These are phyloP conservation scores for Rhamnella rubrinervis DNA, from an alignment of 331 rosid species.

Conservation along the genomic window DNA sequence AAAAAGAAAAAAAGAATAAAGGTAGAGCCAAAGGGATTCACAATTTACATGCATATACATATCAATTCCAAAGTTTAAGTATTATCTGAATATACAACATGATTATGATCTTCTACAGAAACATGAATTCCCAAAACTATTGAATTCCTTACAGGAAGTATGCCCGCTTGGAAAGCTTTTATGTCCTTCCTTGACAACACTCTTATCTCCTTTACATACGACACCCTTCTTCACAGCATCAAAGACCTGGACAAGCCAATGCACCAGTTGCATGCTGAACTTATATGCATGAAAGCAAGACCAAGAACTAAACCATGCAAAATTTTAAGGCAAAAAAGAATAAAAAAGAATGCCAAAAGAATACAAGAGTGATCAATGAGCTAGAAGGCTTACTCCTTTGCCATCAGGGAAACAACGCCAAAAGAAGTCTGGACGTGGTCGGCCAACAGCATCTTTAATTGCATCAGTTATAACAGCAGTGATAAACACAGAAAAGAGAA, in stretches of 20 bases:
- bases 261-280: conserved; percentile 10
- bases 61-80: background rate
- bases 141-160: conserved; percentile 76
- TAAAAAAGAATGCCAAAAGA: background rate
- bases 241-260: conserved; percentile 51
- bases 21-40: no score
- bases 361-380: conserved; percentile 6
- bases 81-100: background rate
- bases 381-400: conserved; percentile 51
- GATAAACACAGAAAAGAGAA: conserved; percentile 72
- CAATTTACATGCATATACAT: background rate
- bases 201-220: conserved; percentile 62
- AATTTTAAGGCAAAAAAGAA: background rate
- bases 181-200: conserved; percentile 85
- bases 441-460: conserved; percentile 86
- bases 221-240: conserved; percentile 54
- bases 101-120: conserved; percentile 1
- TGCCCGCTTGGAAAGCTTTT: conserved; percentile 99
- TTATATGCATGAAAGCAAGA: conserved; percentile 15
- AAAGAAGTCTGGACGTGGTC: conserved; percentile 96
- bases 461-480: conserved; percentile 88
- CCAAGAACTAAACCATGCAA: conserved; percentile 8
- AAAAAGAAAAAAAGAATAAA: no score
- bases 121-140: background rate
- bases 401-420: conserved; percentile 99